Base-by-base conservation (phyloP, 1,284 basidiomycete genomes). In the Sanghuangporus sanghuang region DNA sequence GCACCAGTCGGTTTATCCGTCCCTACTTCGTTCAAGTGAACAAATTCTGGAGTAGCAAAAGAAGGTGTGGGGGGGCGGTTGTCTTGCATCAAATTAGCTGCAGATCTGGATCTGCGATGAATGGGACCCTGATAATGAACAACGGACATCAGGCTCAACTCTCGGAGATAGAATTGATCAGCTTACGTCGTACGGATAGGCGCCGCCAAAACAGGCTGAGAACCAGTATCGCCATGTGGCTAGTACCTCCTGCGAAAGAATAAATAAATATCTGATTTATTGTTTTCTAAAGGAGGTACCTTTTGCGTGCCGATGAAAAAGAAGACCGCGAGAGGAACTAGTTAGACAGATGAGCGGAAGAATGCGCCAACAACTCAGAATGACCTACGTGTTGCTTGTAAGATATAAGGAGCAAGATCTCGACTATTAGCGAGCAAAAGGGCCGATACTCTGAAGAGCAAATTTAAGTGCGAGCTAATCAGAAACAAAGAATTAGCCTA, bases 301-400 rank as follows among this genome's bases (percentile, higher is more conserved):
- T 62, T 65, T 50, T 65, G 64, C n/a, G 64, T 65, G 35, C 64
- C 64, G n/a, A 65, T 62, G 56, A 65, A 65, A 11, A 65, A 23
- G 50, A 65, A 59, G 36, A 65, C 61, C 9, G 57, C 57, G 32
- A 62, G 48, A 55, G 64, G 64, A 42, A 65, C 64, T 65, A 35
- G 38, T n/a, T 23, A 35, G n/a, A 46, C 48, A 44, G 36, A 23
- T 36, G 40, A 36, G 32, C 39, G 9, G 32, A 9, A 39, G 18
- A 8, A 23, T 21, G 11, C 8, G 38, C 44, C 57, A 5, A 52
- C 9, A 12, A 8, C 21, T 23, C 44, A 18, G 8, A 55, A 38
- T n/a, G 12, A 54, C 64, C 32, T 46, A 65, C 64, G 61, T 35
- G 64, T 57, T 59, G 64, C 55, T 32, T 65, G 64, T 14, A 65